Conservation (phyloP, 2,329 filamentous ascomycete genomes). For the Calcarisporium arbuscula region DNA sequence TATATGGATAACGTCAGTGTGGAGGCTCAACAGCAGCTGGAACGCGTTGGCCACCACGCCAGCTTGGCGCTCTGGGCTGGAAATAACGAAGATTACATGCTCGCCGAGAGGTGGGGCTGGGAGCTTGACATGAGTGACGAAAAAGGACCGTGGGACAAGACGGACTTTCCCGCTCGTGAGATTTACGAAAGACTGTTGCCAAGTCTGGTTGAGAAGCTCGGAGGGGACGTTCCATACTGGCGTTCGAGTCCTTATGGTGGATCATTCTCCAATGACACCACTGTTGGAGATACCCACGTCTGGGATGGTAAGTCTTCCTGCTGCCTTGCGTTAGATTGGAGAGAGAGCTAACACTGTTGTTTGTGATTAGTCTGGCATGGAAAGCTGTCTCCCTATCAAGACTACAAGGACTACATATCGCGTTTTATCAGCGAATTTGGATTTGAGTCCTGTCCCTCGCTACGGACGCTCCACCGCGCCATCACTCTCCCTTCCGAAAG, state of each 20-base stretch:
- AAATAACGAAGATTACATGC: slow-evolving; percentile 59
- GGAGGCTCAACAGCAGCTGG: slow-evolving; percentile 56
- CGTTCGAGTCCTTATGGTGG: slow-evolving; percentile 4
- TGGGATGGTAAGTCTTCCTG: too few relatives aligned
- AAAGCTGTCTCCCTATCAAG: slow-evolving; percentile 2
- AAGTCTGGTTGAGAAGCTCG: slow-evolving; percentile 53
- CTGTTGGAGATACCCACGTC: slow-evolving; percentile 3
- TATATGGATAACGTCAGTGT: slow-evolving; percentile 49
- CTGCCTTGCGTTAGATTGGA: too few relatives aligned
- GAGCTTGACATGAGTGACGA: slow-evolving; percentile 67
- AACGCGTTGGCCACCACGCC: slow-evolving; percentile 49
- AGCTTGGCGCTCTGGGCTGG: slow-evolving; percentile 72
- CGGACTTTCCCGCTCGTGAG: slow-evolving; percentile 68
- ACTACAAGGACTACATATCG: slow-evolving; percentile 4
- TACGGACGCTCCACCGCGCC: slow-evolving; percentile 3
- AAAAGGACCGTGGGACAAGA: slow-evolving; percentile 73
- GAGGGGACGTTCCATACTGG: slow-evolving; percentile 54
- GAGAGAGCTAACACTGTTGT: too few relatives aligned
- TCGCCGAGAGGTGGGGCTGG: slow-evolving; percentile 3
- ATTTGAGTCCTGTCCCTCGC: slow-evolving; percentile 2
- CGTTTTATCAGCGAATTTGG: slow-evolving; percentile 7
- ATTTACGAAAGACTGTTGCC: slow-evolving; percentile 73
- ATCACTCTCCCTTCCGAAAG: slow-evolving; percentile 3
- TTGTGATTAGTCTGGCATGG: slow-evolving; percentile 4
- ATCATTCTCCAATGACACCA: slow-evolving; percentile 3